Evolutionary conservation across 805 yeast species (phyloP), one percentile per base, ranked within the genome.

Genomic region (Sugiyamaella floridensis): DNA sequence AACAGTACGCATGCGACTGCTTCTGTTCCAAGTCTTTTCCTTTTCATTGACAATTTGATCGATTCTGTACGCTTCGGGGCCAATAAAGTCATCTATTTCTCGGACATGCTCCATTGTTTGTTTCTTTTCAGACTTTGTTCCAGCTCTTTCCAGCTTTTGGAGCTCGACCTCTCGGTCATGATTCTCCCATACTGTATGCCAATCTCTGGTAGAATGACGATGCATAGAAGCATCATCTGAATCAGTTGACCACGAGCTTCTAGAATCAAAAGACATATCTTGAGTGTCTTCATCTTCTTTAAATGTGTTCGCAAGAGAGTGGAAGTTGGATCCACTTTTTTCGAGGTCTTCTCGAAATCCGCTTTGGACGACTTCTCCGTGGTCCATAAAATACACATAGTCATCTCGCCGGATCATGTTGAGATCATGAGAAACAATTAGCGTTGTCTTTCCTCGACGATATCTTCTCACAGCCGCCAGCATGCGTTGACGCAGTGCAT

Each of bases 341-440:
- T 32, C 37, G 37, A 32, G 9, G 9, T 14, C 37, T 11, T 32
- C 37, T 14, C 37, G 12, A 14, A 11, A 32, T 32, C 37, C 65
- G 8, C 44, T 40, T 40, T 58, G 50, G 1, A 66, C 63, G 1
- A 86, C 72, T 5, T 49, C 15, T 0, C 97, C 97, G 45, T 76
- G 65, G 34, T 81, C 78, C 67, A 93, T 65, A 3, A 83, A 56
- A 43, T 77, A 72, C 0, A 90, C 80, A 49, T 68, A 66, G 61
- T 88, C 95, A n/a, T 73, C 69, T 1, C 69, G 61, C 0, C 69
- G 67, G 15, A 92, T 82, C 34, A 81, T 81, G 10, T 72, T 63
- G 22, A 80, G 67, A 43, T 89, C 89, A 67, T 93, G 99, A 0
- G 97, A 86, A 49, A 92, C 75, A 2, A 89, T 69, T 14, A 93